Evolutionary conservation across 2,329 filamentous ascomycete species (phyloP).

Genomic region (Emmonsia crescens): DNA sequence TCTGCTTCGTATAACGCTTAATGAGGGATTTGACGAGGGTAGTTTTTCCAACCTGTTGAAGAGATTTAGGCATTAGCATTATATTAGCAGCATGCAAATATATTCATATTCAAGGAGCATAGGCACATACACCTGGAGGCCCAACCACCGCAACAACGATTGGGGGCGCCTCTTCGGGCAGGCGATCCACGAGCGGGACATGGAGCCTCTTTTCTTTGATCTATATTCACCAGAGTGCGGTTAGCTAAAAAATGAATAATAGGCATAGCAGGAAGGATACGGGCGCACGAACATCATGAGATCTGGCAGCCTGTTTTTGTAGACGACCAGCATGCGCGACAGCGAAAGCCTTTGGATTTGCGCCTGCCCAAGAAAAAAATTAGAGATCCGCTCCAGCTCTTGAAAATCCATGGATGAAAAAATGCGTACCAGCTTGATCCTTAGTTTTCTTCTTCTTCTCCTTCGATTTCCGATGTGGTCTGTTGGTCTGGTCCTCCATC

Average conservation of each 20-base stretch:
- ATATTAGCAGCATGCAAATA: neutral
- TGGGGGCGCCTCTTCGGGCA: constrained; percentile 90
- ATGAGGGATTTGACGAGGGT: constrained; percentile 92
- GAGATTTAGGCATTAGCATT: neutral
- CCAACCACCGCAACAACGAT: constrained; percentile 90
- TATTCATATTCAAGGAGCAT: constrained; percentile 10
- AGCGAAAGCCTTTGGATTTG: constrained; percentile 84
- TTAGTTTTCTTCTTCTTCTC: constrained; percentile 50
- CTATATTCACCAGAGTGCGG: constrained; percentile 33
- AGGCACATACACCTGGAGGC: constrained; percentile 61
- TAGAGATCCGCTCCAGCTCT: neutral
- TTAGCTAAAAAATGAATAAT: neutral
- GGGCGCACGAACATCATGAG: constrained; percentile 39
- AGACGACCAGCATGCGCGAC: constrained; percentile 72
- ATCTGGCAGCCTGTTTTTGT: constrained; percentile 52
- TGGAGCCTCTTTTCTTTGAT: constrained; percentile 93
- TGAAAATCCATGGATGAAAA: too few species aligned
- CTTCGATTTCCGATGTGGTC: constrained; percentile 75
- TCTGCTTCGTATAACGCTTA: constrained; percentile 90
- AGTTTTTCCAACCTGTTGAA: constrained; percentile 61
- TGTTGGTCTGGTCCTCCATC: constrained; percentile 77
- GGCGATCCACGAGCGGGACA: constrained; percentile 88
- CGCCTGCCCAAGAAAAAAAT: constrained; percentile 38
- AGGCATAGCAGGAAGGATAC: constrained; percentile 1
- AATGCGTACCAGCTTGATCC: constrained; percentile 11